These are phyloP conservation scores for Kluyveromyces wickerhamii DNA, from an alignment of 805 yeast genomes.

Conservation along the genomic window DNA sequence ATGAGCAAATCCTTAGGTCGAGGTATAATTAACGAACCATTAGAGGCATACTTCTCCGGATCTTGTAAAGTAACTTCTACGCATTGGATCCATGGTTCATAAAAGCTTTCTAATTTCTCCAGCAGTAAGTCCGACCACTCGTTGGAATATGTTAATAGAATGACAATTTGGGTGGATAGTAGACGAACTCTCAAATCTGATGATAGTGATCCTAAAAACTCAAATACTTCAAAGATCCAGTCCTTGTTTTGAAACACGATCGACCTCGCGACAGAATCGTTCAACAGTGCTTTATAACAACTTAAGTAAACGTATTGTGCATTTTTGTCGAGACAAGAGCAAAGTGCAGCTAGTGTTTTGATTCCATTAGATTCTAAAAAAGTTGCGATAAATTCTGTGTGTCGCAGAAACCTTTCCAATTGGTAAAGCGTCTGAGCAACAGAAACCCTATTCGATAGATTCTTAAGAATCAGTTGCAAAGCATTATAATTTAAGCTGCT, in stretches of 20 bases:
- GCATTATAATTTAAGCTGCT: slow-evolving; percentile 1
- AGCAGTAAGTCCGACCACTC: slow-evolving; percentile 17
- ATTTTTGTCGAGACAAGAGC: slow-evolving; percentile 5
- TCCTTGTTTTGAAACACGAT: slow-evolving; percentile 9
- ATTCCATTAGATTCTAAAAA: slow-evolving; percentile 16
- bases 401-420: slow-evolving; percentile 23
- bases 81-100: slow-evolving; percentile 11
- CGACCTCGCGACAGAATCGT: slow-evolving; percentile 13
- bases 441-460: slow-evolving; percentile 5
- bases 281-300: slow-evolving; percentile 23
- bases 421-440: slow-evolving; percentile 16
- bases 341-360: slow-evolving; percentile 9
- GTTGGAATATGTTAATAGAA: slow-evolving; percentile 23
- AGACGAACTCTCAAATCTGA: slow-evolving; percentile 14
- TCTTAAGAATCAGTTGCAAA: slow-evolving; percentile 5
- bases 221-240: slow-evolving; percentile 15
- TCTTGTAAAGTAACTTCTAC: slow-evolving; percentile 7
- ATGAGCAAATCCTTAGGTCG: slow-evolving; percentile 30
- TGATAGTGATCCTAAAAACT: slow-evolving; percentile 9
- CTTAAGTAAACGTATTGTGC: slow-evolving; percentile 20
- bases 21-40: slow-evolving; percentile 7
- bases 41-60: slow-evolving; percentile 1
- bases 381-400: slow-evolving; percentile 10
- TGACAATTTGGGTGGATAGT: slow-evolving; percentile 19
- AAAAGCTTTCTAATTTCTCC: slow-evolving; percentile 7